Evolutionary conservation across 495 filamentous ascomycete genomes (phyloP), one percentile per base, ranked within the genome.

Genomic region (Lophiotrema nucula): DNA sequence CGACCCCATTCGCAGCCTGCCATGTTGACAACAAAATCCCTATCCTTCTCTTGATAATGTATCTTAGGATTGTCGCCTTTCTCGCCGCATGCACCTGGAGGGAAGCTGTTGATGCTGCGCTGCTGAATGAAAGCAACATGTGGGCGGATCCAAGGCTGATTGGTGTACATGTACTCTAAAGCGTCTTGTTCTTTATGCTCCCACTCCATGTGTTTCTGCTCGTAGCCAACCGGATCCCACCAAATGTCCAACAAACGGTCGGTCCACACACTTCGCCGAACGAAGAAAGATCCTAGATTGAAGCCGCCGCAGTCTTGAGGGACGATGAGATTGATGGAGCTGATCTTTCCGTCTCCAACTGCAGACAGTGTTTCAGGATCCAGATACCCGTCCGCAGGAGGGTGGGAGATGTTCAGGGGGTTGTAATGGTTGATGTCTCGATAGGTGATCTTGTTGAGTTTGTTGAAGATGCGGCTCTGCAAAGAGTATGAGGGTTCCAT

Each of bases 201-300:
- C 93, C 93, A 99, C 57, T 96, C 81, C 92, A 97, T 97, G 67
- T 99, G 93, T 72, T 90, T 92, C 74, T 97, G 95, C 73, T 99
- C 93, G 72, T 99, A 99, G 53, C 88, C 84, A 33, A 97, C 90
- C 0, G 93, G 93, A 66, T 99, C 93, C 95, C 95, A 99, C 93
- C 92, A 99, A 53, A 95, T 82, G 70, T 99, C 93, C 23, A 99
- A 80, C 5, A 99, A 68, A 16, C 91, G 88, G 66, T 97, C 93
- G 0, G 89, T 88, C 91, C 92, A 99, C 12, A 83, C 73, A 58
- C 86, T 86, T 13, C 95, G 83, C 22, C 83, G 81, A 26, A 97
- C 74, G 71, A 99, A 91, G 81, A 99, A 99, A 19, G 90, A 95
- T 3, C 93, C 93, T 0, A 99, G 83, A 68, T 96, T 97, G 79